phyloP scores from a whole-genome alignment of 1,284 basidiomycete genomes.

The Peniophora sp. region DNA sequence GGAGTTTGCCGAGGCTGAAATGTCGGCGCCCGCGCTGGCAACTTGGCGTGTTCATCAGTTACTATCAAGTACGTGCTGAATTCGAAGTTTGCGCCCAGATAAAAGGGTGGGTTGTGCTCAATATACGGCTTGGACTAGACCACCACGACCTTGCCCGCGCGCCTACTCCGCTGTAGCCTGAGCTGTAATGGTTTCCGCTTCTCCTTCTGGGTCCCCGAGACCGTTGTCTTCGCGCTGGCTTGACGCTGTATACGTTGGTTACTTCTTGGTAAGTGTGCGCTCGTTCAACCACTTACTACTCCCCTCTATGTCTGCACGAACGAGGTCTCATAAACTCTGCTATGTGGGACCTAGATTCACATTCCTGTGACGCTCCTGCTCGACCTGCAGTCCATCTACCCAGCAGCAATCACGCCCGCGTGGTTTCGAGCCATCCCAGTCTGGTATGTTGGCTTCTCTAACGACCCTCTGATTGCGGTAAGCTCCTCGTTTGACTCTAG shows the following conservation, averaged over 20 bases:
- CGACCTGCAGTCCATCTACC: conserved; percentile 67
- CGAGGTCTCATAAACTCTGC: neutral
- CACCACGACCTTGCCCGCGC: too few species aligned
- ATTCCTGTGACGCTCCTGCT: conserved; percentile 55
- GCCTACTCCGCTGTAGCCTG: too few species aligned
- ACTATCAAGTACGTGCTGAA: too few species aligned
- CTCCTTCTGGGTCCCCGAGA: conserved; percentile 1
- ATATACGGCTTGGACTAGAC: too few species aligned
- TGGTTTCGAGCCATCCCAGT: conserved; percentile 32
- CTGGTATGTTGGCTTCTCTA: conserved; percentile 42
- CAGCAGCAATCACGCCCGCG: conserved; percentile 37
- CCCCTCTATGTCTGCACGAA: too few species aligned
- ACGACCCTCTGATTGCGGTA: conserved; percentile 58
- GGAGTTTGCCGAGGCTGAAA: neutral
- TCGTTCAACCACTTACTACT: neutral
- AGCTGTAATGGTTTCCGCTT: too few species aligned
- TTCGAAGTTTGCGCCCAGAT: too few species aligned
- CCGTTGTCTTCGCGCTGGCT: conserved; percentile 47
- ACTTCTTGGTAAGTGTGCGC: conserved; percentile 43
- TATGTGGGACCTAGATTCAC: conserved; percentile 38
- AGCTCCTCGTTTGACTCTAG: conserved; percentile 23
- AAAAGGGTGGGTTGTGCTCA: too few species aligned
- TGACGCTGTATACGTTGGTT: conserved; percentile 56
- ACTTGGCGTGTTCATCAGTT: neutral
- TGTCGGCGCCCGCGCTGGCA: neutral